These are phyloP conservation scores for Teunomyces kruisii DNA, from an alignment of 805 yeast genomes.

Conservation along the genomic window DNA sequence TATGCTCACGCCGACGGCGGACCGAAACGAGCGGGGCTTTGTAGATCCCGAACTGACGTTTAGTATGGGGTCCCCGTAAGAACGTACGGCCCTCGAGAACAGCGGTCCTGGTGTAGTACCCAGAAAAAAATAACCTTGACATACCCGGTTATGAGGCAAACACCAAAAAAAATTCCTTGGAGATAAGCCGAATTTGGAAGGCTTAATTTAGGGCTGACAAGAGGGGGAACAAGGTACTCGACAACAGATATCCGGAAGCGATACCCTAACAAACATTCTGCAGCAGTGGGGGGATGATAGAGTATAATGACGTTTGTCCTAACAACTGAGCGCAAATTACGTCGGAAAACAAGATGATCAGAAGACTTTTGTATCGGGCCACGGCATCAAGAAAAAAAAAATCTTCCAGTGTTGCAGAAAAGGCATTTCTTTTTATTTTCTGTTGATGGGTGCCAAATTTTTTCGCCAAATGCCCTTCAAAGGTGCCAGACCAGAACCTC, in stretches of 20 bases:
- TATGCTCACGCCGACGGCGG: no score
- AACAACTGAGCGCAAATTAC: no score
- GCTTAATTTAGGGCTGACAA: no score
- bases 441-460: neutral
- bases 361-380: neutral
- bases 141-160: neutral
- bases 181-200: neutral
- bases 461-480: constrained; percentile 3
- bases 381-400: neutral
- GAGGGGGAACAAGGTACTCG: no score
- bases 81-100: neutral
- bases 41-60: no score
- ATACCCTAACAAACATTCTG: no score
- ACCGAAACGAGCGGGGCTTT: no score
- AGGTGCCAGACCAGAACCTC: neutral
- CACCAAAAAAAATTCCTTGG: neutral
- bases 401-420: neutral
- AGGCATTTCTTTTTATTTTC: neutral
- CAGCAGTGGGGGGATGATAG: no score
- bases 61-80: no score
- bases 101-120: neutral
- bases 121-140: neutral
- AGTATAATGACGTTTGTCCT: no score
- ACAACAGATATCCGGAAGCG: no score
- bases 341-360: no score